Percentiles rank a stretch among this genome's conserved stretches.
These are phyloP conservation scores for Paracorniculantispora psalliotae DNA, from an alignment of 2,329 filamentous ascomycete genomes.

Conservation along the genomic window DNA sequence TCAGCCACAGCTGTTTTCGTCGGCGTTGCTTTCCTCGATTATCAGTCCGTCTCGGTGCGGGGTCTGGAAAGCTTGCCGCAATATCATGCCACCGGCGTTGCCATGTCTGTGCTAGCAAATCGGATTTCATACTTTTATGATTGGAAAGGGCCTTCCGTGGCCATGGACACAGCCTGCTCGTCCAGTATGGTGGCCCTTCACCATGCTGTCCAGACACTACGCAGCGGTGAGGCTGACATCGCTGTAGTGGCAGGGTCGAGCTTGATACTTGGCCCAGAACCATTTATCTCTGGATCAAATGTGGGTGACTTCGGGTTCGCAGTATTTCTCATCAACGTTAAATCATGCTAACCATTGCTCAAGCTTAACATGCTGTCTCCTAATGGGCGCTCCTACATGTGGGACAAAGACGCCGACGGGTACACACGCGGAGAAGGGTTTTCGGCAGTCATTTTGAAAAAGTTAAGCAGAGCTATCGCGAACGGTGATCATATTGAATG, in stretches of 20 bases:
- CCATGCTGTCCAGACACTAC: slow-evolving; percentile 27
- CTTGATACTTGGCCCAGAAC: slow-evolving; percentile 1
- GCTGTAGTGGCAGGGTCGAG: slow-evolving; percentile 21
- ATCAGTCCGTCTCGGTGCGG: slow-evolving; percentile 18
- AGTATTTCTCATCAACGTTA: too few species aligned
- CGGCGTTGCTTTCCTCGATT: slow-evolving; percentile 25
- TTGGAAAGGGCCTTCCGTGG: slow-evolving; percentile 30
- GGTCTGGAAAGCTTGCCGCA: slow-evolving; percentile 28
- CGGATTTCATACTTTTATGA: slow-evolving; percentile 32
- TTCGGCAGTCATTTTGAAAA: not conserved
- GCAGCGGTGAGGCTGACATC: slow-evolving; percentile 23
- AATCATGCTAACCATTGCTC: too few species aligned
- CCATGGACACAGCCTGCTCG: slow-evolving; percentile 37
- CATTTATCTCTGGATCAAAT: not conserved
- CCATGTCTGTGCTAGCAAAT: slow-evolving; percentile 26
- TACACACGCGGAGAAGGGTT: not conserved
- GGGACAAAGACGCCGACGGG: not conserved
- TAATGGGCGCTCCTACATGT: not conserved
- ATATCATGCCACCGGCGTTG: slow-evolving; percentile 28
- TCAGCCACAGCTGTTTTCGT: slow-evolving; percentile 25
- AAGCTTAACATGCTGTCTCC: not conserved
- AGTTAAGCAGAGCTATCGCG: slow-evolving; percentile 31
- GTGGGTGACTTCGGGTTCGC: too few species aligned
- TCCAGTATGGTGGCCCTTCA: slow-evolving; percentile 30
- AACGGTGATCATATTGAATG: slow-evolving; percentile 28